Percentiles rank a stretch among this genome's conserved stretches.
Evolutionary conservation across 2,329 filamentous ascomycete genomes (phyloP).

Genomic region (Plectosphaerella plurivora): DNA sequence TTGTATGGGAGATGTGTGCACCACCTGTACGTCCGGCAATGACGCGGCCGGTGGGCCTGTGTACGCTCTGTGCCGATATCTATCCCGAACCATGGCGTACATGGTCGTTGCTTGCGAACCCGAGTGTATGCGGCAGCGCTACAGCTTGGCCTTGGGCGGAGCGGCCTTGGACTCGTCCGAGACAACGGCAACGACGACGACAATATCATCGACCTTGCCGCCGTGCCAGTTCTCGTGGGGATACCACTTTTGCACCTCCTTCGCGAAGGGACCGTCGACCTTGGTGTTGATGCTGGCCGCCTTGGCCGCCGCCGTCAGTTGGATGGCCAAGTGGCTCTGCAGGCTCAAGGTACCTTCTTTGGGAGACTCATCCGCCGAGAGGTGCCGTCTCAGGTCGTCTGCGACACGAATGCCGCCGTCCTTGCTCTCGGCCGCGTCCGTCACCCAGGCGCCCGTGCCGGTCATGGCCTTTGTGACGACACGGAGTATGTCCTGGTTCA

Average conservation of each 20-base stretch:
- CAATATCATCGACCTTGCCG: constrained; percentile 95
- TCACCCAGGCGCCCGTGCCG: constrained; percentile 67
- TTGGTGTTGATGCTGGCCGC: constrained; percentile 75
- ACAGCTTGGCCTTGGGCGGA: constrained; percentile 21
- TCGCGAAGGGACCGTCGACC: constrained; percentile 88
- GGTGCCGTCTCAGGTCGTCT: constrained; percentile 51
- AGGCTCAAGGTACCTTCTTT: constrained; percentile 44
- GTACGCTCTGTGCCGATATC: no score
- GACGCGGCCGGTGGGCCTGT: no score
- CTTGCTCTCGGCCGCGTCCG: constrained; percentile 30
- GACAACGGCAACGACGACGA: constrained; percentile 75
- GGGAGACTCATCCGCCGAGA: constrained; percentile 31
- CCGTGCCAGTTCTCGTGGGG: constrained; percentile 84
- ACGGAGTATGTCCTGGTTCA: constrained; percentile 80
- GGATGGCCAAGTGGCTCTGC: constrained; percentile 73
- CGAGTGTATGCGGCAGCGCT: constrained; percentile 6
- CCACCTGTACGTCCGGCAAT: no score
- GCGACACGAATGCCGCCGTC: constrained; percentile 59
- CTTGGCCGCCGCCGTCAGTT: constrained; percentile 80
- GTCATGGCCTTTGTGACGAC: constrained; percentile 77
- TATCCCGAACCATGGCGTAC: no score
- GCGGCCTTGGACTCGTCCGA: constrained; percentile 50
- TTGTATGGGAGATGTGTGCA: no score
- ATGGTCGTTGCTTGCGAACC: no score
- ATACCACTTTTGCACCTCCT: constrained; percentile 84